These are phyloP conservation scores for Plasmodium gallinaceum DNA, from an alignment of 169 alveolate genomes.

Conservation along the genomic window DNA sequence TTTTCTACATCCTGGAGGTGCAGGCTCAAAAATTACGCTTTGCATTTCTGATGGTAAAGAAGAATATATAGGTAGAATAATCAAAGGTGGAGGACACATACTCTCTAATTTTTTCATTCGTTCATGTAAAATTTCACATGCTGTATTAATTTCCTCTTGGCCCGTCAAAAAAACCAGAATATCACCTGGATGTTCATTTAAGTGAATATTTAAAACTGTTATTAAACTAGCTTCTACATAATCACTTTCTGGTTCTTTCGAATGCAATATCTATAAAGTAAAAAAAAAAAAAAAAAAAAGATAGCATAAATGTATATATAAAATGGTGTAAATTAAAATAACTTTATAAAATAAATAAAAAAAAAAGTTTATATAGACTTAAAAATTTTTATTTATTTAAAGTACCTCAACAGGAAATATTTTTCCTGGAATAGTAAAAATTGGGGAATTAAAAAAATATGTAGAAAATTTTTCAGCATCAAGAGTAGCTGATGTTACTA, in stretches of 20 bases:
- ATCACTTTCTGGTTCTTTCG: conserved; percentile 98
- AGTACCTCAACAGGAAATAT: conserved; percentile 97
- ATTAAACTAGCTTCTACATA: conserved; percentile 98
- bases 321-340: background rate
- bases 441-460: conserved; percentile 96
- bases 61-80: conserved; percentile 97
- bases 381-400: background rate
- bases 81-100: conserved; percentile 96
- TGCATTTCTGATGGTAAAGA: conserved; percentile 98
- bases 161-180: conserved; percentile 99
- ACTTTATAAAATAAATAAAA: background rate
- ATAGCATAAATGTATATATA: background rate
- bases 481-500: conserved; percentile 99
- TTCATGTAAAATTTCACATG: conserved; percentile 96
- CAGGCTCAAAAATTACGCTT: conserved; percentile 98
- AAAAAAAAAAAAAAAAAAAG: background rate
- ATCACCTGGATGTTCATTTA: conserved; percentile 98
- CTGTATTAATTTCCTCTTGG: conserved; percentile 99
- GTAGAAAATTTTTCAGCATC: conserved; percentile 97
- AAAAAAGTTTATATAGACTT: no score
- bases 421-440: conserved; percentile 99
- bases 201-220: conserved; percentile 97
- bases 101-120: conserved; percentile 95
- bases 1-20: conserved; percentile 98
- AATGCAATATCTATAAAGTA: conserved; percentile 87